Evolutionary conservation across 2,329 filamentous ascomycete genomes (phyloP).

Genomic region (Sporothrix curviconia): DNA sequence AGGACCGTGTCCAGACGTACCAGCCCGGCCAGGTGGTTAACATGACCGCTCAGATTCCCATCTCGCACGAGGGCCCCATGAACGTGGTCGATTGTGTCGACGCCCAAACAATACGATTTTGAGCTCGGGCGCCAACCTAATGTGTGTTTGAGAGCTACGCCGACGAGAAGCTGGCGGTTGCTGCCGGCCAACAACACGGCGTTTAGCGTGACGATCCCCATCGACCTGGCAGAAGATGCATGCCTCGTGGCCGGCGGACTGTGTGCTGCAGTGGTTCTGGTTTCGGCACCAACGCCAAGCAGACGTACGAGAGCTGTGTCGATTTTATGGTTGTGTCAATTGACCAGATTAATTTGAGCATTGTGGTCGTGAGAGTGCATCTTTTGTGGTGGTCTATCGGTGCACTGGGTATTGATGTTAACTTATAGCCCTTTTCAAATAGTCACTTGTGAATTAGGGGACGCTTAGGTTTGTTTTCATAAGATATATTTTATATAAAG

Average conservation of each 20-base stretch:
- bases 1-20: conserved; percentile 36
- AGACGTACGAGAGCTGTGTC: conserved; percentile 35
- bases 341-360: not conserved
- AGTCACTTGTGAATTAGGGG: no score
- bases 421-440: no score
- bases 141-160: conserved; percentile 51
- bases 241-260: conserved; percentile 29
- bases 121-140: conserved; percentile 40
- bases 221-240: conserved; percentile 22
- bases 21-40: conserved; percentile 36
- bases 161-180: conserved; percentile 31
- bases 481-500: no score
- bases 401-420: not conserved
- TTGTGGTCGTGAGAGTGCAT: not conserved
- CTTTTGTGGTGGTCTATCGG: not conserved
- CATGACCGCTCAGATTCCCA: conserved; percentile 35
- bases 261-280: conserved; percentile 42
- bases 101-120: conserved; percentile 45
- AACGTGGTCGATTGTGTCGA: conserved; percentile 55
- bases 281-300: conserved; percentile 30
- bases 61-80: conserved; percentile 39
- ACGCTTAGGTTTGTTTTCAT: no score
- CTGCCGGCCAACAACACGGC: conserved; percentile 37
- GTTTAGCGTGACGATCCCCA: conserved; percentile 37
- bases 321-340: conserved; percentile 28